phyloP scores from a whole-genome alignment of 208 protist genomes.

The Naegleria lovaniensis region DNA sequence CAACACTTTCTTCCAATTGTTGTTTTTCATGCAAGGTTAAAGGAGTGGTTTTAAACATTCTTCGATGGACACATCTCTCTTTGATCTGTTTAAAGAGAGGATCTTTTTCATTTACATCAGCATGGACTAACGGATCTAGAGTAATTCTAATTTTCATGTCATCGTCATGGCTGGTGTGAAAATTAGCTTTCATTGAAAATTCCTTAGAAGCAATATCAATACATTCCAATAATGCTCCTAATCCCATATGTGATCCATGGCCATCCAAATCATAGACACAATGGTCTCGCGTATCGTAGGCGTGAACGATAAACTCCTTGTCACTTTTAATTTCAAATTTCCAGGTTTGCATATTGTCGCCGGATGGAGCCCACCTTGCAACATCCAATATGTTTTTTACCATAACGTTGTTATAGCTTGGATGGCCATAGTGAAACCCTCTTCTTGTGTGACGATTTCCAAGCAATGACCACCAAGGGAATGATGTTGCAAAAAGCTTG shows the following conservation, averaged over 20 bases:
- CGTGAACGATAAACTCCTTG: not conserved
- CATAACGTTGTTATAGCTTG: no score
- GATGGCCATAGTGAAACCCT: no score
- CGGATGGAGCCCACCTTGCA: not conserved
- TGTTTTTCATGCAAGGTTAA: not conserved
- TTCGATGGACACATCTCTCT: not conserved
- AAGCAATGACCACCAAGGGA: no score
- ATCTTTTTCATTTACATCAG: not conserved
- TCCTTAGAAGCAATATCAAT: not conserved
- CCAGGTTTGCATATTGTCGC: not conserved
- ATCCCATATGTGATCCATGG: not conserved
- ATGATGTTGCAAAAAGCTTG: no score
- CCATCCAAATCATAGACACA: not conserved
- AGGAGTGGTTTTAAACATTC: not conserved
- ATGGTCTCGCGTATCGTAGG: not conserved
- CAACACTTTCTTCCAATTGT: not conserved
- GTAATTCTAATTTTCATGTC: not conserved
- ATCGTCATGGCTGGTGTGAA: not conserved
- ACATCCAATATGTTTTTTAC: not conserved
- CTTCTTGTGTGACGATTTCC: no score
- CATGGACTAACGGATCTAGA: not conserved
- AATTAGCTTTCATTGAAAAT: not conserved
- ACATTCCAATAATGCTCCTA: not conserved
- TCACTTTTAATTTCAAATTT: not conserved
- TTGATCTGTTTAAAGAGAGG: not conserved